Base-by-base conservation (phyloP, 2,329 filamentous ascomycete species). In the Aspergillus fijiensis region DNA sequence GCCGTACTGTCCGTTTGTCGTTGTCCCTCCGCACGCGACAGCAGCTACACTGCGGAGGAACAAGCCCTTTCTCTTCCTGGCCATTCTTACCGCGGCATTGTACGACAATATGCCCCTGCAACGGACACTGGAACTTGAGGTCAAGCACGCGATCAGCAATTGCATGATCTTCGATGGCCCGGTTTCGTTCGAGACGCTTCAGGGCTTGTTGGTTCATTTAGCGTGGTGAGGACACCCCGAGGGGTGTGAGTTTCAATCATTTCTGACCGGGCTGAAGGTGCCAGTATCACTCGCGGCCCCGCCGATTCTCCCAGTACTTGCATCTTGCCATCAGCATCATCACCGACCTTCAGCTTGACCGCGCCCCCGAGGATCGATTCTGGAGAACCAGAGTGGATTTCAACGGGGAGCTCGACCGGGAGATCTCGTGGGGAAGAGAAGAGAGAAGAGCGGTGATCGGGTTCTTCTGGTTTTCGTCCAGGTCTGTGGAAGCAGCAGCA, bases 391-490 rank as follows among this genome's bases (percentile, higher is more conserved):
- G 57, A 2, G 51, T 63, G 14, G 70, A 49, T 6, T 27, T 58
- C 9, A 10, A 51, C 33, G 45, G 57, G 11, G 39, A 23, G 55
- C 5, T 11, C 9, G 48, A 55, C 31, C 11, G 19, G 14, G 12
- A 33, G 57, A 59, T 54, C 52, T 61, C 64, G 14, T 74, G 71
- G 69, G 71, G 74, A 3, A 58, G 64, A n/a, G 79, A 80, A 25
- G 78, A 79, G 56, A 75, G 79, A 55, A 73, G 79, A 51, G 78
- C 79, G 2, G 71, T 79, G 12, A 74, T 76, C 3, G 80, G 78
- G 4, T 75, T 77, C 29, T 81, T 77, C 61, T 79, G 78, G 60
- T 65, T 81, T 12, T 75, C 76, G 11, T 78, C 77, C 5, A 72
- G 73, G 78, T 79, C 64, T 57, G 61, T 19, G 11, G 14, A 35